Base-by-base conservation (phyloP, 2,329 filamentous ascomycete species). In the Penicillium concentricum region DNA sequence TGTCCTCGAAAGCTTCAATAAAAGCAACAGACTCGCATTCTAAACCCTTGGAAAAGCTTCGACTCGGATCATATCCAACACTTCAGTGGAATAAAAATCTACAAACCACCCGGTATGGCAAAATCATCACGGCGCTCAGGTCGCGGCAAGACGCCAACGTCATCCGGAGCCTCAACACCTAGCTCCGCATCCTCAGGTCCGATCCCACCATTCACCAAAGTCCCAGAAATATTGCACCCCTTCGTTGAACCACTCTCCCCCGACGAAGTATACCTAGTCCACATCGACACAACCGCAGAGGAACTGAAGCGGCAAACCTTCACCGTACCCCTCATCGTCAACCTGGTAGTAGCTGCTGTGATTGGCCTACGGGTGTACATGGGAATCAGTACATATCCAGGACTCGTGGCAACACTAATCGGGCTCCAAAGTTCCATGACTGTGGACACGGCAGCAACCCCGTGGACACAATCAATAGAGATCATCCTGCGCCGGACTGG, bases 241-340 rank as follows among this genome's bases (percentile, higher is more conserved):
- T 87, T 96, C 71, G 81, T 89, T 68, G 77, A 82, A 35, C 82
- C 80, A 42, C 86, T 96, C 58, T 82, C 86, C 57, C 79, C 83
- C 54, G 77, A 83, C 54, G 85, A 90, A 73, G 82, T 96, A 71
- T 96, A 97, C 81, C 84, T 97, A 67, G 82, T 88, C 30, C 92
- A 96, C 78, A 80, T 96, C 74, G 92, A 97, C 79, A 78, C 76
- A 58, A 86, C 88, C 60, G 86, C 87, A 0, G 74, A 76, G 20
- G 80, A 81, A 28, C 85, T 92, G 76, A 97, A 97, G 77, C 84
- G 84, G 71, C 89, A 90, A 68, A 88, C 95, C 67, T 97, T 96
- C 75, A 67, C 86, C 46, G 86, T 96, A 0, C 91, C 92, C 16
- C 81, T 91, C 18, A 73, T 86, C 18, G 85, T 96, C 76, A 97